phyloP scores from a whole-genome alignment of 306 rosid species.

The Sicyos baderoa region DNA sequence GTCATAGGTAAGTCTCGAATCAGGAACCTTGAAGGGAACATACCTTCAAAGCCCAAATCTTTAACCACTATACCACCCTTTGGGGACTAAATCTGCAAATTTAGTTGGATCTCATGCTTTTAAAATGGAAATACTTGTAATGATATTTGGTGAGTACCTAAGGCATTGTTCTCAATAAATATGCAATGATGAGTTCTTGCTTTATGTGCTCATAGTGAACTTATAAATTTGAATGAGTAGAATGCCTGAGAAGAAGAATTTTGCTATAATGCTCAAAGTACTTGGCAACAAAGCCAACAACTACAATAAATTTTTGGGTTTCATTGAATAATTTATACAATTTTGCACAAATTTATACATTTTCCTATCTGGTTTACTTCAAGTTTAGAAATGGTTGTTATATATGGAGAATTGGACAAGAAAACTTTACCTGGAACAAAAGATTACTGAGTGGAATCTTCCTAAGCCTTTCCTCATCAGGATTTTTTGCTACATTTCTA shows the following conservation, averaged over 20 bases:
- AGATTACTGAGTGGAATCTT: slow-evolving; percentile 68
- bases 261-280: slow-evolving; percentile 7
- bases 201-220: background rate
- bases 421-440: slow-evolving; percentile 51
- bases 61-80: too few species aligned
- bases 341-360: background rate
- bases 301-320: background rate
- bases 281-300: background rate
- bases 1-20: too few species aligned
- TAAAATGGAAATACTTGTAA: background rate
- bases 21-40: too few species aligned
- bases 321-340: background rate
- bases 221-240: background rate
- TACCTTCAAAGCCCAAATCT: too few species aligned
- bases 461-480: slow-evolving; percentile 72
- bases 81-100: background rate
- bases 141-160: background rate
- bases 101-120: slow-evolving; percentile 2
- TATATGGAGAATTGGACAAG: background rate
- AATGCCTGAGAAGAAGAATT: background rate
- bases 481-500: slow-evolving; percentile 72
- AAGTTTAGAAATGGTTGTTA: too few species aligned
- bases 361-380: too few species aligned
- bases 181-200: background rate
- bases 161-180: background rate